Conservation (phyloP, 2,329 filamentous ascomycete species). For the Lecanicillium sp. region DNA sequence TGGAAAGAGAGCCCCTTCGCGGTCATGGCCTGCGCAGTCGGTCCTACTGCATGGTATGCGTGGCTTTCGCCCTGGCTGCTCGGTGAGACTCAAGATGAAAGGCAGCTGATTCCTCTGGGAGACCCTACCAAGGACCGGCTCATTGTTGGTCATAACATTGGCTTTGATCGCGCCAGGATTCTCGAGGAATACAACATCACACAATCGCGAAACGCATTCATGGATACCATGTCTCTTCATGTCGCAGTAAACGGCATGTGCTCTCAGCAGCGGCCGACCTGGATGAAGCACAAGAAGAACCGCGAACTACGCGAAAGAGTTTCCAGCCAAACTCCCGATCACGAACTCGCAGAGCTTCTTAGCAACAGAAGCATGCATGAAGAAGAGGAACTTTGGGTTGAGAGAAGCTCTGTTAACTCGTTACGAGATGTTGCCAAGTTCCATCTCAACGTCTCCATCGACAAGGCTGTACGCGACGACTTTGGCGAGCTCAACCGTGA, state of each 20-base stretch:
- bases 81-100: slow-evolving; percentile 66
- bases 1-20: slow-evolving; percentile 89
- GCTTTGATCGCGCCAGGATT: slow-evolving; percentile 84
- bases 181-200: slow-evolving; percentile 80
- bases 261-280: slow-evolving; percentile 87
- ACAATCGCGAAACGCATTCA: slow-evolving; percentile 76
- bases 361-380: slow-evolving; percentile 65
- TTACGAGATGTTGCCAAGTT: slow-evolving; percentile 93
- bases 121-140: slow-evolving; percentile 65
- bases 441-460: slow-evolving; percentile 82
- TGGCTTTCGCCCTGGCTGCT: slow-evolving; percentile 96
- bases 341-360: slow-evolving; percentile 63
- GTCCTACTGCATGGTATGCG: slow-evolving; percentile 87
- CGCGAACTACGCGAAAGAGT: slow-evolving; percentile 75
- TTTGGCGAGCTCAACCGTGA: slow-evolving; percentile 74
- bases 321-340: slow-evolving; percentile 59
- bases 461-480: slow-evolving; percentile 79
- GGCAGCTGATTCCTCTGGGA: slow-evolving; percentile 81
- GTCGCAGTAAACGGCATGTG: slow-evolving; percentile 99
- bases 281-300: slow-evolving; percentile 95
- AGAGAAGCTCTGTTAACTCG: slow-evolving; percentile 90
- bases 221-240: slow-evolving; percentile 97
- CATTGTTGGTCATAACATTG: slow-evolving; percentile 89
- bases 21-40: slow-evolving; percentile 92
- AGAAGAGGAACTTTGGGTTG: slow-evolving; percentile 93